phyloP scores from a whole-genome alignment of 805 yeast species.

The Saturnispora sanitii region DNA sequence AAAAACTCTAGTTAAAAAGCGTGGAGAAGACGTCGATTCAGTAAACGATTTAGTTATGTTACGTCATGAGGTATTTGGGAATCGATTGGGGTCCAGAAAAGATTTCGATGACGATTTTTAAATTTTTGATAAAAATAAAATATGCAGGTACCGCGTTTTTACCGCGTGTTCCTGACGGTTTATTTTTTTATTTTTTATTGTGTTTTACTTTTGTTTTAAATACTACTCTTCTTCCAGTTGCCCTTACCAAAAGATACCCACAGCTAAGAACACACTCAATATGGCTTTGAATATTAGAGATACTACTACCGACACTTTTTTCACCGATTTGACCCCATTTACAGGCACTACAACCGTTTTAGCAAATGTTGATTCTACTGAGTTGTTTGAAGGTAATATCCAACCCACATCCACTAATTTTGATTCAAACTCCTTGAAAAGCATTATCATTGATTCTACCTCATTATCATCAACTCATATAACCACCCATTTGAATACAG shows the following conservation, averaged over 20 bases:
- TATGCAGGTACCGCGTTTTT: constrained; percentile 3
- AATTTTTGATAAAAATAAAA: not conserved
- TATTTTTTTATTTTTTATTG: not conserved
- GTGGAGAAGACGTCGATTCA: constrained; percentile 13
- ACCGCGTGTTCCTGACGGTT: constrained; percentile 3
- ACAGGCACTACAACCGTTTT: constrained; percentile 6
- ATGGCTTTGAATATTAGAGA: not conserved
- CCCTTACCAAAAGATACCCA: not conserved
- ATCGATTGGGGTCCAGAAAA: constrained; percentile 60
- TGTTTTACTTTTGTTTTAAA: constrained; percentile 1
- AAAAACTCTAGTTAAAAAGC: constrained; percentile 14
- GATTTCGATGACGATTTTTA: constrained; percentile 25
- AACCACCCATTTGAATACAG: not conserved
- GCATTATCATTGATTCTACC: not conserved
- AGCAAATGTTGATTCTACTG: not conserved
- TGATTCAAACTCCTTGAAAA: not conserved
- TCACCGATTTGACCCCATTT: constrained; percentile 9
- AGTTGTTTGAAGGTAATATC: not conserved
- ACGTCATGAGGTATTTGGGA: constrained; percentile 69
- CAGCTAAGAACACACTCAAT: not conserved
- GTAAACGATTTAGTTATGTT: constrained; percentile 21
- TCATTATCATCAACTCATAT: not conserved
- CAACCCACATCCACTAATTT: not conserved
- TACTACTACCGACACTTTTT: constrained; percentile 5
- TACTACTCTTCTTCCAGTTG: not conserved